Base-by-base conservation (phyloP, 495 filamentous ascomycete genomes). In the Penicillium dipodomyicola region DNA sequence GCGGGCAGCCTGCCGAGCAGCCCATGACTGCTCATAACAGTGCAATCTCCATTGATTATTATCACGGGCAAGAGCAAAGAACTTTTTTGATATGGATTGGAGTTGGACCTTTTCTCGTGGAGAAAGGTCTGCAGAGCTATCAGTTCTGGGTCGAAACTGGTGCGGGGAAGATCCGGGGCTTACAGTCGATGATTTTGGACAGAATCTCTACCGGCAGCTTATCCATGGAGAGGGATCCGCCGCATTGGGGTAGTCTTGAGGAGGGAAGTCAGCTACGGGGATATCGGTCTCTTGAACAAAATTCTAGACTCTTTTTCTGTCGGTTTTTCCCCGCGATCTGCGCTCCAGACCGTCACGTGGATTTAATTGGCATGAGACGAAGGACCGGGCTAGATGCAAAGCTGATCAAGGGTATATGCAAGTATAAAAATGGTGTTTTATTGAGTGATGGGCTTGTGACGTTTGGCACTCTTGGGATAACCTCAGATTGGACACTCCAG, bases 131-230 rank as follows among this genome's bases (percentile, higher is more conserved):
- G 44, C 35, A 9, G 39, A 50, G 32, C 23, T 37, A 60, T 67
- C 61, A 67, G 64, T 54, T 55, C 54, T 55, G 33, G 51, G 58
- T 33, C 40, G 64, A 50, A 22, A 37, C 41, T 25, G 57, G 56
- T 65, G 67, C 67, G 69, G 69, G 68, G 68, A 59, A 61, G 32
- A 48, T 63, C 52, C 51, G 52, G 65, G 57, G 74, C 84, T 78
- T 76, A 91, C 87, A 88, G 45, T 85, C 82, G 54, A 87, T 70
- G 58, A 92, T 89, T 65, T 90, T 85, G 60, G 89, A 78, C 44
- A 92, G 68, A 53, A 92, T 82, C 73, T 94, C 90, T 64, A 83
- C 81, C n/a, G 90, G 90, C 32, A 94, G 81, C 39, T 67, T 78
- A 53, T 85, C 77, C 82, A 87, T 86, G 70, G 59, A 62, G 65